Base-by-base conservation (phyloP, 2,329 filamentous ascomycete species). In the Botrytis fabae region DNA sequence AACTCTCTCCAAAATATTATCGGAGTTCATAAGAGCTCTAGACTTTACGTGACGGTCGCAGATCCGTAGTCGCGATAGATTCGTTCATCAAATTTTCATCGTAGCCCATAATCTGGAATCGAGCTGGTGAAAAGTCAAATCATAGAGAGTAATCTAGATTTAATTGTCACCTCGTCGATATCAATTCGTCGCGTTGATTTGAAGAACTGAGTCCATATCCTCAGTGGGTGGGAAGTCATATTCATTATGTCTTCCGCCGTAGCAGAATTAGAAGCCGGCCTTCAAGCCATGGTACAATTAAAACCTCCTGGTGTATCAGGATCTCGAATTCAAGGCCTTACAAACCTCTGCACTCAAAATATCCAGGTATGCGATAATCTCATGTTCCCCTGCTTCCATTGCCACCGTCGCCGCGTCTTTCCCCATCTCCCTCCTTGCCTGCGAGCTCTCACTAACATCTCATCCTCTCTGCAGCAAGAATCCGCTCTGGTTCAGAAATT, bases 221-320 rank as follows among this genome's bases (percentile, higher is more conserved):
- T n/a, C 46, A 32, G 69, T 66, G 59, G 60, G 57, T 32, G 60
- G 32, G 48, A 38, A 51, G 35, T 61, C 59, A 61, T 61, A 61
- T 71, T 69, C 82, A 85, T 78, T 83, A 93, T 94, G 90, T 90
- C 92, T 83, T 92, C 93, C 82, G 90, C 93, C 84, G 92, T 97
- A 89, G 90, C 93, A 85, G 95, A 98, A 83, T 86, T 99, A 84
- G 95, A 97, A 84, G 88, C 90, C 80, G 92, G 93, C 83, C 89
- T 99, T 81, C 93, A 96, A 86, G 95, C 93, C 81, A 95, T 99
- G 91, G 92, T 95, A 80, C 88, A 88, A 78, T 87, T 98, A 81
- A 98, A 97, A 84, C 92, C 96, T 62, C 96, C 96, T 70, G 96
- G 96, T 81, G 94, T 98, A 74, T 97, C 95, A 75, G 95, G 94